Conservation (phyloP, 306 rosid genomes). For the Vigna radiata region DNA sequence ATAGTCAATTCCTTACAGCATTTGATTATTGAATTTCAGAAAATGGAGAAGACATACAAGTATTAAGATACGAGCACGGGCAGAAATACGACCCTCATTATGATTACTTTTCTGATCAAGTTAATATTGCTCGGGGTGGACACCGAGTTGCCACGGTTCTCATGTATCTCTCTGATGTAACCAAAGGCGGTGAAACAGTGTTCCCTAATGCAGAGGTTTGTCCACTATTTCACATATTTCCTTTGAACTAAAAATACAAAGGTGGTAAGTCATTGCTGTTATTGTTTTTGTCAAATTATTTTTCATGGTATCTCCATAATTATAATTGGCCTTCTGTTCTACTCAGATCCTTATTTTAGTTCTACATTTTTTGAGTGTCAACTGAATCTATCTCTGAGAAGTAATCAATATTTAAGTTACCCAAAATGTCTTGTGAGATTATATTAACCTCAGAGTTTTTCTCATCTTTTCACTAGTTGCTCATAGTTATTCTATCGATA, state of each 20-base stretch:
- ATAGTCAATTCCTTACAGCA: slow-evolving; percentile 29
- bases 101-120: slow-evolving; percentile 90
- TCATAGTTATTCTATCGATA: slow-evolving; percentile 17
- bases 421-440: slow-evolving; percentile 21
- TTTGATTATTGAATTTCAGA: slow-evolving; percentile 65
- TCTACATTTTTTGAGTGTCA: slow-evolving; percentile 22
- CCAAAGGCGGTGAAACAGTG: slow-evolving; percentile 93
- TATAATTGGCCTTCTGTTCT: neutral
- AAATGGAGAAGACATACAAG: slow-evolving; percentile 96
- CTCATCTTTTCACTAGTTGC: slow-evolving; percentile 22
- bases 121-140: slow-evolving; percentile 91
- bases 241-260: slow-evolving; percentile 15
- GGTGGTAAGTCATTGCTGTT: neutral
- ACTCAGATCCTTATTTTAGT: slow-evolving; percentile 10
- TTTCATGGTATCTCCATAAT: slow-evolving; percentile 14
- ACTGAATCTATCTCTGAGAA: slow-evolving; percentile 20
- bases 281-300: slow-evolving; percentile 12
- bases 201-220: slow-evolving; percentile 94
- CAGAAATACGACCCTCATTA: slow-evolving; percentile 93
- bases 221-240: slow-evolving; percentile 30
- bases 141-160: slow-evolving; percentile 95
- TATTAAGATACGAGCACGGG: slow-evolving; percentile 91
- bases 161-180: slow-evolving; percentile 84
- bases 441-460: neutral
- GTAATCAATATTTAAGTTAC: slow-evolving; percentile 24